These are phyloP conservation scores for Echeveria elegans DNA, from an alignment of 164 flowering plant species.

Conservation along the genomic window DNA sequence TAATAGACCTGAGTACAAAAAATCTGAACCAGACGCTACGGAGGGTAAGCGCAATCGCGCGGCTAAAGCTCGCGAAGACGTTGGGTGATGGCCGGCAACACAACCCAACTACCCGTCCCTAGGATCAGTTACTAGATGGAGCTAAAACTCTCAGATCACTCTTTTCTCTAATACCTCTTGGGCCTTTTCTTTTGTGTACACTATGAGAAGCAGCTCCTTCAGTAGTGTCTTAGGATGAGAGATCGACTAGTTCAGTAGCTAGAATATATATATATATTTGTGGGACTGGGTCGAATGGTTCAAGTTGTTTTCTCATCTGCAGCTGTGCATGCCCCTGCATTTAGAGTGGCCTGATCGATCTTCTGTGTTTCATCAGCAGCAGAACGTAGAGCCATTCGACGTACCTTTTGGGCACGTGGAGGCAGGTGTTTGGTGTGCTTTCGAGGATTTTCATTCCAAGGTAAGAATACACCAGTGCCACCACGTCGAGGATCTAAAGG, in stretches of 20 bases:
- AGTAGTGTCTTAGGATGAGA: slow-evolving; percentile 5
- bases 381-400: slow-evolving; percentile 47
- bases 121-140: not conserved
- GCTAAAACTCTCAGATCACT: not conserved
- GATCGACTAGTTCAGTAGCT: not conserved
- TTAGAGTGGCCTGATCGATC: slow-evolving; percentile 22
- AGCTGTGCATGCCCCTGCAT: slow-evolving; percentile 22
- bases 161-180: not conserved
- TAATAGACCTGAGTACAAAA: not conserved
- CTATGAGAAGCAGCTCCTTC: slow-evolving; percentile 6
- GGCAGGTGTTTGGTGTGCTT: slow-evolving; percentile 67
- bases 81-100: too few species aligned
- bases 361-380: slow-evolving; percentile 29
- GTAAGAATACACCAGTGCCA: slow-evolving; percentile 92
- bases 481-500: slow-evolving; percentile 43
- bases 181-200: slow-evolving; percentile 18
- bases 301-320: slow-evolving; percentile 8
- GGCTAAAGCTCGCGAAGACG: not conserved
- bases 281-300: not conserved
- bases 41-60: not conserved
- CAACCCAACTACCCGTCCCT: not conserved
- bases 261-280: not conserved
- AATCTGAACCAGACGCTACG: not conserved
- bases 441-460: slow-evolving; percentile 53
- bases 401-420: slow-evolving; percentile 63